These are phyloP conservation scores for Stereum hirsutum DNA, from an alignment of 1,284 basidiomycete species.

Conservation along the genomic window DNA sequence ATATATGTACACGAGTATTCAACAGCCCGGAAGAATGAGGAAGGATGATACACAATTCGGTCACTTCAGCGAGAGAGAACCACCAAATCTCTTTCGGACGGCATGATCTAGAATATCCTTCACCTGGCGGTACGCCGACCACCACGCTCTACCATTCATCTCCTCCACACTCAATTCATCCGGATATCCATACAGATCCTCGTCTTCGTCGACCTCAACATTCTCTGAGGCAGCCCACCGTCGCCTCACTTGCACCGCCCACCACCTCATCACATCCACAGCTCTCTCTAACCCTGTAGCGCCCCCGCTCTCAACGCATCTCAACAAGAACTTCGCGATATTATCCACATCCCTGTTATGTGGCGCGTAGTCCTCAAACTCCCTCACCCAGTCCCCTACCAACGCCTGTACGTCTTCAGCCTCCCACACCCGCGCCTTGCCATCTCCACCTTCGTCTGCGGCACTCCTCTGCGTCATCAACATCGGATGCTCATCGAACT, in stretches of 20 bases:
- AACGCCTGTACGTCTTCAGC: constrained; percentile 60
- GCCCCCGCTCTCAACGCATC: constrained; percentile 54
- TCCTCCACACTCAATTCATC: constrained; percentile 19
- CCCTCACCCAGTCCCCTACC: constrained; percentile 66
- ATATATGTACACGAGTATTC: too few relatives aligned
- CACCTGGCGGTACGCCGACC: constrained; percentile 61
- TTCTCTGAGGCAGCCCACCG: constrained; percentile 46
- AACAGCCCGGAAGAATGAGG: too few relatives aligned
- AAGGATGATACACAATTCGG: too few relatives aligned
- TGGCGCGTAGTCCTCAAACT: constrained; percentile 49
- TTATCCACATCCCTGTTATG: constrained; percentile 61
- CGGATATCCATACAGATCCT: constrained; percentile 20
- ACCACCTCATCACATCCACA: constrained; percentile 67
- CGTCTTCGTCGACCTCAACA: constrained; percentile 24
- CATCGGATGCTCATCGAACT: constrained; percentile 33
- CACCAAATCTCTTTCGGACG: constrained; percentile 57
- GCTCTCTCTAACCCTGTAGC: constrained; percentile 67
- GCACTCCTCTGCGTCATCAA: constrained; percentile 51
- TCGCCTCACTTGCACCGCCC: constrained; percentile 57
- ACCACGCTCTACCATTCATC: constrained; percentile 59
- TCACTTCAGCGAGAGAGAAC: constrained; percentile 33
- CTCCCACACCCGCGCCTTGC: constrained; percentile 40
- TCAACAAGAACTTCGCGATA: constrained; percentile 61
- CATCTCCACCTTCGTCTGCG: constrained; percentile 41
- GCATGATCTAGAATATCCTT: constrained; percentile 53